Evolutionary conservation across 345 rosid species (phyloP).

Genomic region (Moringa oleifera): DNA sequence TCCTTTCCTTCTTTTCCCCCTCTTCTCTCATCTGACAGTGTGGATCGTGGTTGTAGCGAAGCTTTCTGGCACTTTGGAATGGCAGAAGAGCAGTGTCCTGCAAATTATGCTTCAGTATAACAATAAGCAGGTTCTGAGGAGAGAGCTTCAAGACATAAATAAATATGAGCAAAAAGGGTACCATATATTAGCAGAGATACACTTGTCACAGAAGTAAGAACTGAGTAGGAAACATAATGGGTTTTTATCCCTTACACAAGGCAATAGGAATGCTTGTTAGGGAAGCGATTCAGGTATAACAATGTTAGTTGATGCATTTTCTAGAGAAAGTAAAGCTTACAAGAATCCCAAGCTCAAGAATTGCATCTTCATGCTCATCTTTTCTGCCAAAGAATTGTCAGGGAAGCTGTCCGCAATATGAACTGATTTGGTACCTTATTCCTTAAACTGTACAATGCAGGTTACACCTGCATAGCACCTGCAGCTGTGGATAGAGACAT

Average conservation of each 20-base stretch:
- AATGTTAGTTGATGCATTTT: not conserved
- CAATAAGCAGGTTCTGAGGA: conserved; percentile 11
- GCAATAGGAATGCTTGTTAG: not conserved
- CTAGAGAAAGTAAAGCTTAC: conserved; percentile 1
- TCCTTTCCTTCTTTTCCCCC: conserved; percentile 1
- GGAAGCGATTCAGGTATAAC: not conserved
- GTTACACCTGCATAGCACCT: conserved; percentile 22
- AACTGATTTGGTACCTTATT: conserved; percentile 12
- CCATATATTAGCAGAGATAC: not conserved
- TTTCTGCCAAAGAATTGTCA: conserved; percentile 2
- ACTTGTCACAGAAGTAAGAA: not conserved
- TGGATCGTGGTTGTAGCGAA: conserved; percentile 31
- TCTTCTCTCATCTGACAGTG: conserved; percentile 42
- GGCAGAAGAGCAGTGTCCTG: conserved; percentile 24
- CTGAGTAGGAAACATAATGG: conserved; percentile 4
- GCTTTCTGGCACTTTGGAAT: conserved; percentile 34
- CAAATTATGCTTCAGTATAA: conserved; percentile 14
- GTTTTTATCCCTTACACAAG: conserved; percentile 10
- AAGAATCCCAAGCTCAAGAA: not conserved
- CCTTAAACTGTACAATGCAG: conserved; percentile 24
- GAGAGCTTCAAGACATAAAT: not conserved
- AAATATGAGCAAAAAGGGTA: not conserved
- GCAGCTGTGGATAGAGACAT: no score
- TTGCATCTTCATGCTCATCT: not conserved
- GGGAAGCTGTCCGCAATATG: not conserved